These are phyloP conservation scores for Aristolochia fimbriata DNA, from an alignment of 164 flowering plant species.

Conservation along the genomic window DNA sequence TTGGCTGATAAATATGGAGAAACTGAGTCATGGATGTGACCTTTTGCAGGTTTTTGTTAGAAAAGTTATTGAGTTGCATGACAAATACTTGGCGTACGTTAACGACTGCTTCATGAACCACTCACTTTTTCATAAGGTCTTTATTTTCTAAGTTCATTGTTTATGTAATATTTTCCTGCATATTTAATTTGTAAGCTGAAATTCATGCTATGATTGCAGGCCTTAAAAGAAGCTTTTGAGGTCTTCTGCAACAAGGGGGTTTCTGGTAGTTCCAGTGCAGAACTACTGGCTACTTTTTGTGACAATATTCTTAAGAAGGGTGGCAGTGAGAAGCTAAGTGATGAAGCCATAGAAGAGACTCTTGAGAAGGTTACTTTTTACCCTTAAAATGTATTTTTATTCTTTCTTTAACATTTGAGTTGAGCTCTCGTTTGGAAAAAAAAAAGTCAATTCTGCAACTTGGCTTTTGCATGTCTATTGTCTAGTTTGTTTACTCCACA, in stretches of 20 bases:
- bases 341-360: conserved; percentile 91
- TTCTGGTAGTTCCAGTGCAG: conserved; percentile 86
- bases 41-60: conserved; percentile 67
- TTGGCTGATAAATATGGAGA: neutral
- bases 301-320: conserved; percentile 93
- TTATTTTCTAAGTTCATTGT: neutral
- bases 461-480: too few species aligned
- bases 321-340: conserved; percentile 89
- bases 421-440: too few species aligned
- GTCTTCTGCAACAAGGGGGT: conserved; percentile 88
- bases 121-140: conserved; percentile 90
- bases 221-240: conserved; percentile 95
- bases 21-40: too few species aligned
- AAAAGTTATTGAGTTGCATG: conserved; percentile 91
- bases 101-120: conserved; percentile 70
- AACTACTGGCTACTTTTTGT: conserved; percentile 83
- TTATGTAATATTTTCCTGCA: neutral
- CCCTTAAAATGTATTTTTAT: too few species aligned
- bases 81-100: conserved; percentile 80
- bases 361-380: conserved; percentile 58
- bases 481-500: too few species aligned
- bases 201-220: conserved; percentile 26
- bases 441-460: too few species aligned
- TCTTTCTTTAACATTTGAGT: too few species aligned
- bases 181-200: neutral